Base-by-base conservation (phyloP, 768 basidiomycete genomes). In the Phylloporus rhodoxanthus region DNA sequence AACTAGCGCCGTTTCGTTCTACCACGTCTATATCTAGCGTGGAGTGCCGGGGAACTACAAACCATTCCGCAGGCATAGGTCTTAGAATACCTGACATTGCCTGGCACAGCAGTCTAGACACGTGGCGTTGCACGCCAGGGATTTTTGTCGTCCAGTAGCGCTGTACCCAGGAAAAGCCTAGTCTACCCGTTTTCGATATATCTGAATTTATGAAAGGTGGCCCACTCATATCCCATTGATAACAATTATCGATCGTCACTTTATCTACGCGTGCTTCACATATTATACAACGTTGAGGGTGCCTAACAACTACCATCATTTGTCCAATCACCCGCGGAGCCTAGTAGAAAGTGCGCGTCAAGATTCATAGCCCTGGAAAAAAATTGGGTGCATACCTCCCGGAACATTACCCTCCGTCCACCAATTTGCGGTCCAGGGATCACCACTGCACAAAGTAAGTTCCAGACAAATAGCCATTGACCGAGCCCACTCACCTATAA, bases 351-450 rank as follows among this genome's bases (percentile, higher is more conserved):
- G 15, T 21, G 10, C 10, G 13, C 4, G 11, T 38, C 37, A 38
- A 38, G 17, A 11, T 38, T 21, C 37, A 38, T 17, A 11, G 20
- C 37, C 13, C 4, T 4, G 9, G 19, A 20, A 4, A 19, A 20
- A 38, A 38, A 14, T 21, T 32, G 14, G 21, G 20, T 33, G 40
- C 64, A 39, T 55, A 70, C 72, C 68, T 53, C 70, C 64, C 8
- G 82, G 82, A 36, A 61, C 70, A 57, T 81, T 75, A 37, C 70
- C 72, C 60, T 84, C 66, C 15, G 80, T 76, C 81, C 84, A 83
- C 77, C 78, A 84, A 47, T 78, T 73, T 3, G 82, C 80, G 11
- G 73, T 75, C 72, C 72, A 76, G 37, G 72, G 62, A 51, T 72
- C 17, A 8, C 49, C 55, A 40, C 59, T 57, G 30, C 28, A 43